Conservation (phyloP, 129 eudicot species). For the Cynara cardunculus region DNA sequence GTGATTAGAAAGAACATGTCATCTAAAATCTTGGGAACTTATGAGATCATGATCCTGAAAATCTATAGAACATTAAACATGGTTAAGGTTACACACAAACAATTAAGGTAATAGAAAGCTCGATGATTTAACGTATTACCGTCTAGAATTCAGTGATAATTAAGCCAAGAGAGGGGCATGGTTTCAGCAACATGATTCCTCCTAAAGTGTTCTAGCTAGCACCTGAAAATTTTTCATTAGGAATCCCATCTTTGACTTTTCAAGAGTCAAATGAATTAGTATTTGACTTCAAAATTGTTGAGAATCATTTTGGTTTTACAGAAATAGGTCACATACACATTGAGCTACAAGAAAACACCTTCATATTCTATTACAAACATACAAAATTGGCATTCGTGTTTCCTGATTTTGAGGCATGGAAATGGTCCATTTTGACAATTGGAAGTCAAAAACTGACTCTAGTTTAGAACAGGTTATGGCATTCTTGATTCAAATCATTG, state of each 20-base stretch:
- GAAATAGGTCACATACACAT: background rate
- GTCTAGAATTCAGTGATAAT: background rate
- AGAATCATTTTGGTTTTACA: constrained; percentile 1
- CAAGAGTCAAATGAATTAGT: background rate
- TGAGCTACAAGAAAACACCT: background rate
- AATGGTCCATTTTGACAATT: background rate
- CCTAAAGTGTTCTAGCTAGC: background rate
- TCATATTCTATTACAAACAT: background rate
- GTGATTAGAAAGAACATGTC: background rate
- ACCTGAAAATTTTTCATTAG: background rate
- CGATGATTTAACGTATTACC: background rate
- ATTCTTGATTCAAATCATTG: background rate
- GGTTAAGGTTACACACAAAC: background rate
- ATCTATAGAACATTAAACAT: background rate
- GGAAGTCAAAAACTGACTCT: background rate
- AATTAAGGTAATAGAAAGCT: background rate
- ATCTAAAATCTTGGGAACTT: background rate
- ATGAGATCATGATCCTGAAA: constrained; percentile 6
- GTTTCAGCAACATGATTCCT: background rate
- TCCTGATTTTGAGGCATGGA: background rate
- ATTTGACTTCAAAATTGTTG: background rate
- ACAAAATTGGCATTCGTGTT: background rate
- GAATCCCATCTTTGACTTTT: background rate
- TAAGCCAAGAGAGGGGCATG: background rate
- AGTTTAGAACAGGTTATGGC: background rate